Percentiles rank a stretch among this genome's conserved stretches.
These are phyloP conservation scores for Gloeopeniophorella convolvens DNA, from an alignment of 768 basidiomycete species.

Conservation along the genomic window DNA sequence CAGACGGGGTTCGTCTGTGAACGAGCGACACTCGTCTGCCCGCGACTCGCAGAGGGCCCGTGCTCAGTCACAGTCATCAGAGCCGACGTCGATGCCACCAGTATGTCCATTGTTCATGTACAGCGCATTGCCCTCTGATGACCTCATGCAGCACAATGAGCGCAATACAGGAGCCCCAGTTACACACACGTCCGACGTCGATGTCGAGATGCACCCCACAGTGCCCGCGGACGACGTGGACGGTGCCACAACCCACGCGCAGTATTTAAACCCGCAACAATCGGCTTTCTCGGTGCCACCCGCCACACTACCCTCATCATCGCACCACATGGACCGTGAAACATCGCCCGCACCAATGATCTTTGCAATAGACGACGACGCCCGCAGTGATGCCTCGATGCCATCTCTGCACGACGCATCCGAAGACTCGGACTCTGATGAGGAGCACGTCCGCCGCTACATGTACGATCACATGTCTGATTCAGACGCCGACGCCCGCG, in stretches of 20 bases:
- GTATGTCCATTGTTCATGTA: slow-evolving; percentile 1
- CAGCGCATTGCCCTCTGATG: slow-evolving; percentile 5
- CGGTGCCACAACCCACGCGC: not conserved
- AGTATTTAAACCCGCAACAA: not conserved
- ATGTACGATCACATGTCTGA: slow-evolving; percentile 13
- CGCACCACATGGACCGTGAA: not conserved
- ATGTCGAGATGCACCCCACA: slow-evolving; percentile 7
- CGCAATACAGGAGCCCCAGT: too few species aligned
- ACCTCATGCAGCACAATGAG: too few species aligned
- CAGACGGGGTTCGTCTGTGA: not conserved
- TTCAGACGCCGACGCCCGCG: slow-evolving; percentile 17
- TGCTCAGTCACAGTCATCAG: not conserved
- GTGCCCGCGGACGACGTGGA: not conserved
- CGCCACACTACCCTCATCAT: not conserved
- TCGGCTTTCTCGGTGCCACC: not conserved
- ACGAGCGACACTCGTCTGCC: not conserved
- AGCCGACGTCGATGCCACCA: not conserved
- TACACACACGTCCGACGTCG: not conserved
- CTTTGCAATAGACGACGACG: slow-evolving; percentile 3
- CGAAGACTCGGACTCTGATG: slow-evolving; percentile 17
- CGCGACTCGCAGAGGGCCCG: not conserved
- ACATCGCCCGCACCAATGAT: not conserved
- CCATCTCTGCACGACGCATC: slow-evolving; percentile 12
- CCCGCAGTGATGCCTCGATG: slow-evolving; percentile 15
- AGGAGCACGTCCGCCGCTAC: not conserved